phyloP scores from a whole-genome alignment of 805 yeast genomes.

The Ogataea glucozyma region DNA sequence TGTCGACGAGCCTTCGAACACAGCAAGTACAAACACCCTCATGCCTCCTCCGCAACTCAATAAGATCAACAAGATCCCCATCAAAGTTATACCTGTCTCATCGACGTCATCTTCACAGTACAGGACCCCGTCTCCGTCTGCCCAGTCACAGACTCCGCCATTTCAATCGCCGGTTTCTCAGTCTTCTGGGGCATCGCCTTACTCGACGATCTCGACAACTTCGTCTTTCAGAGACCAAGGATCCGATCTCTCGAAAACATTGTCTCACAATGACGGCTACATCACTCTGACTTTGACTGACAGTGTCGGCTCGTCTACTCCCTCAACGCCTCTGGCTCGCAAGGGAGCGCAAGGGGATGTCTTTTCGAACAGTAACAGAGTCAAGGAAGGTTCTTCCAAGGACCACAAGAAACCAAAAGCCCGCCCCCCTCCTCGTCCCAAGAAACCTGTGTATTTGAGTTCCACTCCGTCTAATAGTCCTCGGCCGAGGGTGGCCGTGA shows the following conservation, averaged over 20 bases:
- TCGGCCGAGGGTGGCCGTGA: background rate
- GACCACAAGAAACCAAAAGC: conserved; percentile 21
- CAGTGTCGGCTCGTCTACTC: conserved; percentile 14
- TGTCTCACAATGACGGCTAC: conserved; percentile 12
- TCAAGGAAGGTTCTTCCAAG: conserved; percentile 1
- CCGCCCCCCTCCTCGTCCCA: conserved; percentile 61
- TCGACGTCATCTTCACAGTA: conserved; percentile 15
- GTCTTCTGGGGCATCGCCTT: conserved; percentile 12
- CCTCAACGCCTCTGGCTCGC: conserved; percentile 10
- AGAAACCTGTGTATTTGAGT: conserved; percentile 58
- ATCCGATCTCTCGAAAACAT: conserved; percentile 7
- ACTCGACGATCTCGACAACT: conserved; percentile 13
- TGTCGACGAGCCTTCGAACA: conserved; percentile 5
- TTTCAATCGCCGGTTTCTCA: conserved; percentile 18
- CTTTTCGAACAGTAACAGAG: background rate
- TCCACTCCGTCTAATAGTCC: conserved; percentile 29
- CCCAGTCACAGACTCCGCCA: conserved; percentile 22
- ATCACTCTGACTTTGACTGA: conserved; percentile 13
- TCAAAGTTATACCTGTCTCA: conserved; percentile 17
- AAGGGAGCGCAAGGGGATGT: conserved; percentile 4
- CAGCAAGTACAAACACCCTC: background rate
- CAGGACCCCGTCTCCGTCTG: conserved; percentile 26
- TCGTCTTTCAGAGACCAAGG: conserved; percentile 12
- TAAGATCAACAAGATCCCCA: conserved; percentile 23
- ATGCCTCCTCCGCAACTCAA: conserved; percentile 24